Conservation (phyloP, 305 asterid species). For the Ajuga reptans region DNA sequence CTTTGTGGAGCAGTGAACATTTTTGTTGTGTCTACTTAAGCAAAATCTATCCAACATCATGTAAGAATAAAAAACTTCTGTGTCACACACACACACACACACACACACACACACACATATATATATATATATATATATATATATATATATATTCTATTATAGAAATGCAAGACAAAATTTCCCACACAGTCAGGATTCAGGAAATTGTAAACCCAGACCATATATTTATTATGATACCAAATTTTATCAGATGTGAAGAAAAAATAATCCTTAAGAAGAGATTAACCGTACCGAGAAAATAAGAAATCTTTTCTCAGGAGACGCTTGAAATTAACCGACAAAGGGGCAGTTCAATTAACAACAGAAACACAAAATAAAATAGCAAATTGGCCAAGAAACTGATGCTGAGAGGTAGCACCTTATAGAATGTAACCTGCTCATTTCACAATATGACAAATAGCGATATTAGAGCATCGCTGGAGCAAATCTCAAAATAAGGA, state of each 20-base stretch:
- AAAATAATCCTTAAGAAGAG: background rate
- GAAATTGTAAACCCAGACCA: background rate
- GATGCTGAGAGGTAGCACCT: background rate
- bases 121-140: too few relatives aligned
- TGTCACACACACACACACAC: too few relatives aligned
- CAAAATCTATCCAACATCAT: background rate
- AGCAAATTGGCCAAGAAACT: background rate
- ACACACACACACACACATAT: too few relatives aligned
- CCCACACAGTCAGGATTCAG: background rate
- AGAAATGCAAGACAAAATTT: background rate
- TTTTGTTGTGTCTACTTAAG: background rate
- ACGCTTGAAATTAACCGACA: background rate
- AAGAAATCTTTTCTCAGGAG: background rate
- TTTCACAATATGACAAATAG: conserved; percentile 3
- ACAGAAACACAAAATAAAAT: background rate
- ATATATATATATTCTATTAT: background rate
- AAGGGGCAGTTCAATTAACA: background rate
- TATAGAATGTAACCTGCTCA: background rate
- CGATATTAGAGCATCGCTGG: conserved; percentile 4
- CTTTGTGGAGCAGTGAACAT: background rate
- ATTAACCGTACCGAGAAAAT: background rate
- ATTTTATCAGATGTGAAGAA: conserved; percentile 1
- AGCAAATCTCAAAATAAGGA: background rate
- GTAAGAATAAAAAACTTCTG: background rate
- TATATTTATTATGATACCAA: background rate